Percentiles rank a stretch among this genome's conserved stretches.
Conservation (phyloP, 164 flowering plant species). For the Kalanchoe fedtschenkoi region DNA sequence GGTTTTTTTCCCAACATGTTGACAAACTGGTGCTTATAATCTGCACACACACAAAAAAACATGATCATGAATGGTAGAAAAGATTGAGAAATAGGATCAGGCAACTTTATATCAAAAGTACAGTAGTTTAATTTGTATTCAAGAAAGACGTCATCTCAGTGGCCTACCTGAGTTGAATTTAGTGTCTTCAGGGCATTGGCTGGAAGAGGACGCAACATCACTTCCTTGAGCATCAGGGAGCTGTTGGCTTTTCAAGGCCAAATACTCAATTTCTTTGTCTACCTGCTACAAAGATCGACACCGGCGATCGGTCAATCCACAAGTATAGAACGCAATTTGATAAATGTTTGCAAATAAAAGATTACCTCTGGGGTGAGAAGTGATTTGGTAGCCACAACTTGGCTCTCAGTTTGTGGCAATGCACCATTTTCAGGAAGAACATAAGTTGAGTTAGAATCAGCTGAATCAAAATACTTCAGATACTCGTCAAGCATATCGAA, state of each 20-base stretch:
- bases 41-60: slow-evolving; percentile 23
- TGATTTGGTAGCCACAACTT: slow-evolving; percentile 11
- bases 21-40: slow-evolving; percentile 22
- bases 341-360: background rate
- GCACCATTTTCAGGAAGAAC: background rate
- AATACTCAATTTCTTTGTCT: slow-evolving; percentile 6
- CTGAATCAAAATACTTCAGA: background rate
- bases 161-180: slow-evolving; percentile 21
- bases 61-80: background rate
- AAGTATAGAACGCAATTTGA: background rate
- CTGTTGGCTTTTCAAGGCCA: slow-evolving; percentile 9
- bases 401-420: background rate
- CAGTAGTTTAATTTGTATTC: background rate
- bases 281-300: slow-evolving; percentile 11
- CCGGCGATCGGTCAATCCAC: background rate
- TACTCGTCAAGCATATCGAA: slow-evolving; percentile 7
- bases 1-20: slow-evolving; percentile 41
- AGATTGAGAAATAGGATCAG: background rate
- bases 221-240: slow-evolving; percentile 9
- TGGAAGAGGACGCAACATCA: slow-evolving; percentile 34
- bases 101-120: background rate
- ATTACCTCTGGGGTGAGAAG: slow-evolving; percentile 22
- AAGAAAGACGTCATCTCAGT: background rate
- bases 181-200: slow-evolving; percentile 17
- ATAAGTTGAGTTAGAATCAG: background rate